phyloP scores from a whole-genome alignment of 805 yeast species.

The Metschnikowia picachoensis region DNA sequence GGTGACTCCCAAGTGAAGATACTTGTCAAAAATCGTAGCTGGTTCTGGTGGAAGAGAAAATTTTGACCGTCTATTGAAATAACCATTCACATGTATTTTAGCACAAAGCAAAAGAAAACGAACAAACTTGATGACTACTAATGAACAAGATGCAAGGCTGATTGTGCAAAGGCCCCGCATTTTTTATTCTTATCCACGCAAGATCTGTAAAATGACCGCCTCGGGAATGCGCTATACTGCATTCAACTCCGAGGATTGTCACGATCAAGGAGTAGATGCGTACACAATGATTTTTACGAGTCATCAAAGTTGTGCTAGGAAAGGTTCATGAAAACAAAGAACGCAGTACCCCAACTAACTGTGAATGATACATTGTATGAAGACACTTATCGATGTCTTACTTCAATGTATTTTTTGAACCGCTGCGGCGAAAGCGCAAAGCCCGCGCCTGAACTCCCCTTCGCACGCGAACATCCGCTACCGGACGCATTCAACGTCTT shows the following conservation, averaged over 20 bases:
- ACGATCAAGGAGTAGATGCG: neutral
- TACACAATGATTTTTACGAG: neutral
- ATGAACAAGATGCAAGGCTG: too few species aligned
- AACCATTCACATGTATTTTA: neutral
- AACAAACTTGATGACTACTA: neutral
- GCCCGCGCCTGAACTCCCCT: neutral
- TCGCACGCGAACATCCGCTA: neutral
- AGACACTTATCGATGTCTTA: too few species aligned
- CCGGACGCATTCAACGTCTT: constrained; percentile 4
- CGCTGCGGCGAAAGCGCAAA: too few species aligned
- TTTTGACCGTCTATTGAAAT: neutral
- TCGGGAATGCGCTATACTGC: constrained; percentile 4
- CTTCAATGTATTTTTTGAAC: too few species aligned
- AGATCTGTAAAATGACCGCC: neutral
- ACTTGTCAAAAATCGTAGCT: neutral
- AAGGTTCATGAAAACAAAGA: neutral
- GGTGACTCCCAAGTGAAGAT: too few species aligned
- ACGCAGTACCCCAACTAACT: neutral
- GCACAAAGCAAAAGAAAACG: neutral
- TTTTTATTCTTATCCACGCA: too few species aligned
- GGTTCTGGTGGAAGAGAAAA: neutral
- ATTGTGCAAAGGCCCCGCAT: neutral
- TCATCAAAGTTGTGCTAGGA: neutral
- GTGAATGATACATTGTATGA: too few species aligned
- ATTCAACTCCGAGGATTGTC: neutral